Percentiles rank a stretch among this genome's conserved stretches.
phyloP scores from a whole-genome alignment of 352 stramenopile genomes.

The Phytophthora quininea region DNA sequence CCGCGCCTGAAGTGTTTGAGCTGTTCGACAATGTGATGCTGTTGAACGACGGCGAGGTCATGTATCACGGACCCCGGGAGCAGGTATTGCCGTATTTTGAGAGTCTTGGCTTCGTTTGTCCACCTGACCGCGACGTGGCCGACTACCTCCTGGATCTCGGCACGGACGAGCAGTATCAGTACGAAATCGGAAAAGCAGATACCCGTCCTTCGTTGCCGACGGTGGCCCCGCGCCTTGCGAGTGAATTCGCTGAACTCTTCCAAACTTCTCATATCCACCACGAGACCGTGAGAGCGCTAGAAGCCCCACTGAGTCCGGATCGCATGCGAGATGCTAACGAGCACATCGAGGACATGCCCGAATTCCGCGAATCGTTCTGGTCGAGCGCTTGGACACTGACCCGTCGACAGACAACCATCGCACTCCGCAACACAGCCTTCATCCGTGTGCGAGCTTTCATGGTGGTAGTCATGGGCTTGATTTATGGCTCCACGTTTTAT shows the following conservation, averaged over 20 bases:
- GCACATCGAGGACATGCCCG: slow-evolving; percentile 58
- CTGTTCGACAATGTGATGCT: slow-evolving; percentile 89
- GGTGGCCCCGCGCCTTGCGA: slow-evolving; percentile 15
- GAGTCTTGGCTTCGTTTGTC: slow-evolving; percentile 52
- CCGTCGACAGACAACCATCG: slow-evolving; percentile 52
- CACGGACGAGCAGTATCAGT: slow-evolving; percentile 32
- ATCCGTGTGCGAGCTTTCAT: slow-evolving; percentile 25
- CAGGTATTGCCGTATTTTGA: slow-evolving; percentile 45
- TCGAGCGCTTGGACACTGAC: slow-evolving; percentile 42
- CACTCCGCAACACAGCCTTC: slow-evolving; percentile 26
- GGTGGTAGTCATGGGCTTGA: slow-evolving; percentile 29
- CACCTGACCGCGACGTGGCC: slow-evolving; percentile 29
- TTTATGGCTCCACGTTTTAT: slow-evolving; percentile 33
- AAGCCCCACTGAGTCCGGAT: slow-evolving; percentile 15
- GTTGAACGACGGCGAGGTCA: slow-evolving; percentile 56
- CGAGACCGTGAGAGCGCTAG: slow-evolving; percentile 64
- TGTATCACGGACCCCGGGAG: slow-evolving; percentile 47
- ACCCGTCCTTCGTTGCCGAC: not conserved
- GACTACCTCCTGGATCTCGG: slow-evolving; percentile 49
- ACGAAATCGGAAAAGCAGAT: slow-evolving; percentile 21
- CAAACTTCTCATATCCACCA: slow-evolving; percentile 32
- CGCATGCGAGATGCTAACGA: slow-evolving; percentile 6
- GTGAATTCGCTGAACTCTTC: slow-evolving; percentile 18
- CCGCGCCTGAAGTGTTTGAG: slow-evolving; percentile 88
- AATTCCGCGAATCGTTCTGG: slow-evolving; percentile 49